phyloP scores from a whole-genome alignment of 352 stramenopile species.

The Pythium scleroteichum region DNA sequence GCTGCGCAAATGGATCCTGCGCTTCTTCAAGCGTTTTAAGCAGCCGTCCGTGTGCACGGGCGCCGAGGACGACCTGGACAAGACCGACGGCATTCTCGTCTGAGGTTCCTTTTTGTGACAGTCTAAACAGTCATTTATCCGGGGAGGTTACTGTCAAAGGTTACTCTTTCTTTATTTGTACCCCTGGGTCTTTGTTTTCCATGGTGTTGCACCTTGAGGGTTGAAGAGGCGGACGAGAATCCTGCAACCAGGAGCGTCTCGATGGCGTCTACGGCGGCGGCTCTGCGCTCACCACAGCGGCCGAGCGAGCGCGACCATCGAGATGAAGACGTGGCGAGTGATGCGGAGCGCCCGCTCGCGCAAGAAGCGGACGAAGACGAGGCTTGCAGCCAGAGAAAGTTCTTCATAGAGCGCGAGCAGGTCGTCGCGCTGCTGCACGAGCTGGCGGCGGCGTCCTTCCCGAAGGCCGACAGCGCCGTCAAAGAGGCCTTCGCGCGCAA shows the following conservation, averaged over 20 bases:
- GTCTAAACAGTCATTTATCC: too few relatives aligned
- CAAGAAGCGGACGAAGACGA: constrained; percentile 18
- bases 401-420: constrained; percentile 66
- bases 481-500: constrained; percentile 43
- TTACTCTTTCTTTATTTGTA: constrained; percentile 5
- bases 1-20: constrained; percentile 78
- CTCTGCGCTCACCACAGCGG: neutral
- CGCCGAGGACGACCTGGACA: constrained; percentile 28
- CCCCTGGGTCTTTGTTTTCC: constrained; percentile 1
- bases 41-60: constrained; percentile 24
- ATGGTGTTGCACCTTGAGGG: constrained; percentile 25
- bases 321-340: neutral
- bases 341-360: neutral
- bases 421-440: constrained; percentile 43
- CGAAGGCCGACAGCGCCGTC: constrained; percentile 42
- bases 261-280: constrained; percentile 6
- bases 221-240: constrained; percentile 19
- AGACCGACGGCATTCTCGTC: constrained; percentile 27
- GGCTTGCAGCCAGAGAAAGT: constrained; percentile 39
- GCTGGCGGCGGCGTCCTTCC: constrained; percentile 40
- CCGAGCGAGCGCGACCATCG: neutral
- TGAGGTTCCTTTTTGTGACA: neutral
- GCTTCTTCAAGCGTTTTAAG: constrained; percentile 82
- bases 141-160: too few relatives aligned
- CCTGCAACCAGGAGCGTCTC: neutral